Conservation (phyloP, 352 stramenopile species). For the Pythium grandisporangium region DNA sequence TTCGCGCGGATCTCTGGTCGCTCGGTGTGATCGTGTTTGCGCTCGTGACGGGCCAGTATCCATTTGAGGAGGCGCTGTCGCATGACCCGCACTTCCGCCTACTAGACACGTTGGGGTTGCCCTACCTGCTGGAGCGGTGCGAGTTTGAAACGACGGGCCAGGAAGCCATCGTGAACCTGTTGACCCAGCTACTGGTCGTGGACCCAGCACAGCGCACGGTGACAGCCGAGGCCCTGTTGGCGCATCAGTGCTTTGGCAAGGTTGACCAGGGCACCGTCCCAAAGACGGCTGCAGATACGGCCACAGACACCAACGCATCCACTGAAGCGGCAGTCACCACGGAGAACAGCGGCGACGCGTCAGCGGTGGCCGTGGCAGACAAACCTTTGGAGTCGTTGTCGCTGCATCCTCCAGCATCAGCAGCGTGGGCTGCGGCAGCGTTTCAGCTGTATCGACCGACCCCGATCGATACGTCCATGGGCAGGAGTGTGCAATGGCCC, state of each 20-base stretch:
- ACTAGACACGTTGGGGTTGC: conserved; percentile 41
- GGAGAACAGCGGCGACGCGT: no score
- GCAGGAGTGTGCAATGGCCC: no score
- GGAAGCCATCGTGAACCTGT: conserved; percentile 33
- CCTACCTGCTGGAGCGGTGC: conserved; percentile 59
- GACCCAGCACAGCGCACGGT: conserved; percentile 31
- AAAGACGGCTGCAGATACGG: no score
- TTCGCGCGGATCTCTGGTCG: conserved; percentile 64
- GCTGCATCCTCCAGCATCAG: no score
- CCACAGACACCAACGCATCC: no score
- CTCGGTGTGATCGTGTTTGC: conserved; percentile 76
- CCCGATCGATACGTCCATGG: no score
- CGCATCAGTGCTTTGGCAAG: conserved; percentile 27
- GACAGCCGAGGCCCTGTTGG: conserved; percentile 26
- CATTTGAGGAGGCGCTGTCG: conserved; percentile 43
- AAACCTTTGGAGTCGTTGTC: no score
- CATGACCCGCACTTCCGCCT: conserved; percentile 48
- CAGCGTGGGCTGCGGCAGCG: no score
- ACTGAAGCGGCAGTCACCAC: no score
- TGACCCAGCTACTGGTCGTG: conserved; percentile 43
- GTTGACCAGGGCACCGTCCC: no score
- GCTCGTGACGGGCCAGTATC: conserved; percentile 57
- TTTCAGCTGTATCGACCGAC: no score
- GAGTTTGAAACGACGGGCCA: conserved; percentile 37
- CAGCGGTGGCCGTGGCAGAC: no score